phyloP scores from a whole-genome alignment of 495 filamentous ascomycete genomes.

The Talaromyces borbonicus region DNA sequence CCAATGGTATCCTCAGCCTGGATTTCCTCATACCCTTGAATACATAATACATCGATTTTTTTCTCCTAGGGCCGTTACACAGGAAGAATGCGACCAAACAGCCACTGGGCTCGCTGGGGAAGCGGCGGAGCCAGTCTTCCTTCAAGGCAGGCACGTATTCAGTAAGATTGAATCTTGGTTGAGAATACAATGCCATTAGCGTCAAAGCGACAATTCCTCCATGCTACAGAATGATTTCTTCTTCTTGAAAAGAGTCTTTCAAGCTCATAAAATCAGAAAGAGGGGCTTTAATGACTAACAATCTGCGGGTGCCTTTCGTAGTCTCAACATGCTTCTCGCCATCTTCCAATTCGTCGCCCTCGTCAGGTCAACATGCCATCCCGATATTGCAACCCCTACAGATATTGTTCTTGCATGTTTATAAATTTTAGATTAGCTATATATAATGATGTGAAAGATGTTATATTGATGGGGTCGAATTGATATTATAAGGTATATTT shows the following conservation, averaged over 20 bases:
- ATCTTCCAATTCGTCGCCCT: background rate
- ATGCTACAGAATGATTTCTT: background rate
- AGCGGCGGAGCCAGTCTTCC: conserved; percentile 4
- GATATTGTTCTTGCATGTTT: too few relatives aligned
- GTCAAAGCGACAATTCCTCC: background rate
- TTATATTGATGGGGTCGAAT: too few relatives aligned
- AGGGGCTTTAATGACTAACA: background rate
- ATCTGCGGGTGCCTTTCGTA: background rate
- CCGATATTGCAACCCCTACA: too few relatives aligned
- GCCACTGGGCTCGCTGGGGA: conserved; percentile 8
- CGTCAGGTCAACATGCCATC: background rate
- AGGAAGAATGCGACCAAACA: conserved; percentile 8
- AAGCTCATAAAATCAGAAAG: background rate
- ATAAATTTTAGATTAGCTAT: too few relatives aligned
- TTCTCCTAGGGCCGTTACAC: conserved; percentile 7
- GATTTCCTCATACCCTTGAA: conserved; percentile 5
- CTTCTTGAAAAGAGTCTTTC: background rate
- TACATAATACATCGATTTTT: conserved; percentile 7
- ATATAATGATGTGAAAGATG: too few relatives aligned
- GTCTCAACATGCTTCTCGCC: conserved; percentile 2
- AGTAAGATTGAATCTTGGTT: background rate
- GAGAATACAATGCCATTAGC: background rate
- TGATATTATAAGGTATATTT: too few relatives aligned
- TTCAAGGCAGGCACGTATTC: conserved; percentile 11
- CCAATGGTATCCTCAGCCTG: background rate